Evolutionary conservation across 495 filamentous ascomycete genomes (phyloP), one percentile per base, ranked within the genome.

Genomic region (Penicillium paradoxum): DNA sequence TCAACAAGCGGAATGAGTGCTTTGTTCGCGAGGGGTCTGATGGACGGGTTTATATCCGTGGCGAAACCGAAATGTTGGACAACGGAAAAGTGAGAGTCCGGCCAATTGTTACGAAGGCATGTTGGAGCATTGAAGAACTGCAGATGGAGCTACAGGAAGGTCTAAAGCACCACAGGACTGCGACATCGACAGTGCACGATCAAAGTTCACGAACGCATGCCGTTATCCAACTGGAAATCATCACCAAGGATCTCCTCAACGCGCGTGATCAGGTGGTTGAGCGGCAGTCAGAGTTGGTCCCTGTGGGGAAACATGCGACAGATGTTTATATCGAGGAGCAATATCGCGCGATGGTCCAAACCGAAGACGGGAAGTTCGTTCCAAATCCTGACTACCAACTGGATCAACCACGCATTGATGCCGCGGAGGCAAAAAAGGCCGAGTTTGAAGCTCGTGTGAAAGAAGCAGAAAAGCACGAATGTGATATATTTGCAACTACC

Each of bases 201-300:
- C 57, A 61, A 41, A 66, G 63, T 19, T 66, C 63, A n/a, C 49
- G 63, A 0, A 66, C 63, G 7, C 63, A 64, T 54, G 63, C 63
- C 4, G 53, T 64, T 4, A 11, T 66, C 4, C 60, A 66, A 29
- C 42, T 66, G 7, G 63, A 66, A 36, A 51, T 66, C 25, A 38
- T 64, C 3, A 64, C 46, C 2, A 29, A 29, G 33, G 15, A 46
- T 2, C 27, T 67, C 9, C 51, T 64, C 4, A 42, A 55, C 9
- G 64, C 61, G 2, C 42, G 61, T 0, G 53, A 60, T 25, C 47
- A 43, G 3, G 55, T 67, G 0, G 32, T 64, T 34, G 61, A 67
- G 33, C 48, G 61, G 11, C 53, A 64, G 33, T 59, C 58, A 0
- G 64, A 64, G 43, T 40, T 64, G 6, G 64, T 67, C 1, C 61